Base-by-base conservation (phyloP, 2,329 filamentous ascomycete species). In the Beauveria bassiana region DNA sequence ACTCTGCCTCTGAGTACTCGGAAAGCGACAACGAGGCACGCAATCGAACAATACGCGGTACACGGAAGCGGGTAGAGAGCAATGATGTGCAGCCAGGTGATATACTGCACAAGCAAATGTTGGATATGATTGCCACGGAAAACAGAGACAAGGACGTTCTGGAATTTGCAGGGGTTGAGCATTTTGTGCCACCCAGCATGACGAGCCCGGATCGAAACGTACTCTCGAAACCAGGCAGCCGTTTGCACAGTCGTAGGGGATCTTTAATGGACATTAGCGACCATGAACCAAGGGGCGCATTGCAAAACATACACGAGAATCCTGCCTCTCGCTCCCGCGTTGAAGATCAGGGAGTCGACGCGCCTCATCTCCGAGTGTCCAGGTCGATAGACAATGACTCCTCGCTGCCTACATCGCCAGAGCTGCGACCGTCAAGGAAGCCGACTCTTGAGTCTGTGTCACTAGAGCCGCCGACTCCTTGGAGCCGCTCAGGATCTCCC, bases 401-500 rank as follows among this genome's bases (percentile, higher is more conserved):
- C 1, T 80, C 80, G 18, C 70, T 74, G 16, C 78, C 80, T 10
- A 72, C 79, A 34, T 86, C 84, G 0, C 84, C 84, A 5, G 79
- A 80, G 26, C 68, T 79, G n/a, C 79, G 75, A 42, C 70, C 76
- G 5, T 65, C 78, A 71, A 70, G 79, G 63, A 73, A 83, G 67
- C 67, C 76, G 67, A 73, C 75, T 1, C 78, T 82, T 38, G 80
- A 87, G 57, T 84, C 85, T 4, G 81, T 80, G 14, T 82, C 87
- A 24, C 79, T 83, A 65, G 86, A 89, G 61, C 71, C 88, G 9
- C 89, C 88, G 3, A 82, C 86, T 1, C 77, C 80, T 3, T 78
- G 78, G 8, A 91, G 86, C 67, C 82, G 88, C 26, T 79, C 83
- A 1, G 77, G 78, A 2, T 91, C 89, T 7, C 88, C 88, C 34